Base-by-base conservation (phyloP, 1,139 yeast genomes). In the Hanseniaspora sp. region DNA sequence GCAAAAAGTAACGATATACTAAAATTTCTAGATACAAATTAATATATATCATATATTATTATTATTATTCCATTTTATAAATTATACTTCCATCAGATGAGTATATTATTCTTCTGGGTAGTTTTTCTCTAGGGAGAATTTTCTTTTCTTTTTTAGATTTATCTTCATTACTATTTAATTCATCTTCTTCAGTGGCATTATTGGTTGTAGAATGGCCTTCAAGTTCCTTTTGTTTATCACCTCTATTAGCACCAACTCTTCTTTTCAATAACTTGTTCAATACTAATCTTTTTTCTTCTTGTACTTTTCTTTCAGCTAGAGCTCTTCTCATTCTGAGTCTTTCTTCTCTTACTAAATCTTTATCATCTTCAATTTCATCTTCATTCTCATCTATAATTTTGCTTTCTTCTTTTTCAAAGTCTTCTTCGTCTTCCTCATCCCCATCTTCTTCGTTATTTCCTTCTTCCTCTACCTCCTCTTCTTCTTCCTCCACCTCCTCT, bases 241-340 rank as follows among this genome's bases (percentile, higher is more conserved):
- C 52, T 15, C 48, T 38, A 18, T 58, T 58, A 65, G 73, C 13
- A 37, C 75, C 76, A 42, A 96, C 96, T 58, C 96, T 75, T 67
- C 92, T 81, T 68, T 86, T 84, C 59, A 92, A 73, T 57, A 92
- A 71, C 65, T 86, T 86, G 67, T 88, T 90, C 59, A 92, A 74
- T 0, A 96, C 90, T 60, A 88, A 96, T 62, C 83, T 79, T 67
- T 92, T 92, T 67, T 92, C 98, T 67, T 87, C 96, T 64, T 88
- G 97, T 42, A 86, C 71, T 59, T 84, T 80, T 69, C 84, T 83
- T 62, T 83, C 90, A 60, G 84, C 83, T 63, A 88, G 77, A 64
- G 92, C 92, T 66, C 85, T 85, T 59, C 98, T 76, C 66, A 90
- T 79, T 61, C 98, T 77, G 0, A 96, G 92, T 63, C 80, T 82